phyloP scores from a whole-genome alignment of 2,329 filamentous ascomycete species.

The Pestalotiopsis sp. region DNA sequence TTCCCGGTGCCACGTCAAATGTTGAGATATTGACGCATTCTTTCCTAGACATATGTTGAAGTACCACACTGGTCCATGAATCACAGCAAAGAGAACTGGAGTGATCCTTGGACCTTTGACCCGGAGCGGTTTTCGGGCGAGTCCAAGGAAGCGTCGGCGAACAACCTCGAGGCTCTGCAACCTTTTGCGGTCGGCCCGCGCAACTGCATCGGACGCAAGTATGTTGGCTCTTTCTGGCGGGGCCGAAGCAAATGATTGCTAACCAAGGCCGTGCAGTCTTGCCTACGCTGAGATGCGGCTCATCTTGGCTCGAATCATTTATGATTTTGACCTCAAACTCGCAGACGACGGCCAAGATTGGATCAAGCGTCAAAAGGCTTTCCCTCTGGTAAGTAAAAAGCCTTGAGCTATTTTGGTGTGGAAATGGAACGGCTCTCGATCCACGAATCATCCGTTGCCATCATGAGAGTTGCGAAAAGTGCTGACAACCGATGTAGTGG shows the following conservation, averaged over 20 bases:
- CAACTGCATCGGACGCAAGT: constrained; percentile 44
- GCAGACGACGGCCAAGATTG: constrained; percentile 11
- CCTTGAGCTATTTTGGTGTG: not conserved
- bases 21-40: constrained; percentile 15
- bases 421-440: not conserved
- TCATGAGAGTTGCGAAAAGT: not conserved
- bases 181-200: constrained; percentile 40
- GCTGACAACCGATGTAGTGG: not conserved
- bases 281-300: constrained; percentile 20
- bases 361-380: constrained; percentile 11
- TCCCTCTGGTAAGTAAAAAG: not conserved
- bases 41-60: constrained; percentile 36
- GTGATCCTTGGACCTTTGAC: constrained; percentile 38
- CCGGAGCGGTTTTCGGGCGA: constrained; percentile 41
- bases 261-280: constrained; percentile 1
- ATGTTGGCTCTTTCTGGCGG: constrained; percentile 18
- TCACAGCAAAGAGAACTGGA: constrained; percentile 40
- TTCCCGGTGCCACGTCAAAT: not conserved
- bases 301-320: constrained; percentile 17
- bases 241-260: not conserved
- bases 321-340: constrained; percentile 16
- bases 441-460: not conserved
- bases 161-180: constrained; percentile 34
- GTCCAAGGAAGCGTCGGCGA: constrained; percentile 27
- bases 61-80: constrained; percentile 41